Conservation (phyloP, 176 grass and related monocot genomes). For the Triticum timopheevii region DNA sequence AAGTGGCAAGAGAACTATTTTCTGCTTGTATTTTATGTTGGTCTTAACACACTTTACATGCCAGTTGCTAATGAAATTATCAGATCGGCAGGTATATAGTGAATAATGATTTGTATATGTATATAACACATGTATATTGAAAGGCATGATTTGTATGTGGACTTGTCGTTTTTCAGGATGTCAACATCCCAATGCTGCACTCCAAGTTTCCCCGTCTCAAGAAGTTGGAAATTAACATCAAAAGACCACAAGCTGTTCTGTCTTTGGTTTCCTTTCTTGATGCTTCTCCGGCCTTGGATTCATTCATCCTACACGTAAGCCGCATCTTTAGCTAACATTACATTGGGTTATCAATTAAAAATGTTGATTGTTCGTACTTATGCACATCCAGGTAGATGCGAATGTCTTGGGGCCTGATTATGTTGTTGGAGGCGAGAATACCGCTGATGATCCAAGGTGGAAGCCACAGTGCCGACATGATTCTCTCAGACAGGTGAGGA, state of each 20-base stretch:
- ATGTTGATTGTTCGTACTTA: background rate
- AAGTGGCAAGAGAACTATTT: background rate
- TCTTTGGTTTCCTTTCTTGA: background rate
- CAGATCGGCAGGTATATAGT: too few relatives aligned
- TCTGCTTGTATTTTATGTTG: background rate
- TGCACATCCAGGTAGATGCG: background rate
- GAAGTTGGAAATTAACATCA: background rate
- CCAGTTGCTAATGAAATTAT: background rate
- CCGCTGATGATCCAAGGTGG: background rate
- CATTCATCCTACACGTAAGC: background rate
- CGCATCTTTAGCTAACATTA: background rate
- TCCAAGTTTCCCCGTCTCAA: background rate
- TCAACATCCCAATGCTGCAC: background rate
- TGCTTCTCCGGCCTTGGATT: background rate
- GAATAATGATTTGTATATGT: background rate
- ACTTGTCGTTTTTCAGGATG: background rate
- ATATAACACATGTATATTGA: background rate
- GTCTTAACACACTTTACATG: background rate
- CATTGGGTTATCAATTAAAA: background rate
- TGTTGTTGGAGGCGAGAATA: background rate
- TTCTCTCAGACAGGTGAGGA: background rate
- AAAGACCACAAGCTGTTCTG: background rate
- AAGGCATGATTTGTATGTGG: background rate
- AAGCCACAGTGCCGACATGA: background rate
- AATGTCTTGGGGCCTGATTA: background rate